A percentile compares a stretch with the other conserved stretches of the same genome.
Conservation (phyloP, 2,329 filamentous ascomycete species). For the Orbilia blumenaviensis region DNA sequence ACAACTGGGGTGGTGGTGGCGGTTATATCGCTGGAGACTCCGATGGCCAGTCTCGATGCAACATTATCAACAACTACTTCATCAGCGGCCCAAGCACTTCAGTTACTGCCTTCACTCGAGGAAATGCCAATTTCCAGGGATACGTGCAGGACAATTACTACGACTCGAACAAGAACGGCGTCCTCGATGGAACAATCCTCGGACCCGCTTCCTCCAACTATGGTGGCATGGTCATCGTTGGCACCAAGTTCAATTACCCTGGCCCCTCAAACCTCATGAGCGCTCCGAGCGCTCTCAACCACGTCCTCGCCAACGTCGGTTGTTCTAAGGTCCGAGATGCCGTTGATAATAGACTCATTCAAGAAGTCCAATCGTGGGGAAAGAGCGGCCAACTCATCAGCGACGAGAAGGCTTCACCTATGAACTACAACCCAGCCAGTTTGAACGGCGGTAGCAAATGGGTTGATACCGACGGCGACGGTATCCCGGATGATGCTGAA, state of each 20-base stretch:
- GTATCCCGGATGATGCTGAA: conserved; percentile 66
- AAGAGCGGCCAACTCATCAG: conserved; percentile 64
- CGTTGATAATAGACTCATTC: conserved; percentile 62
- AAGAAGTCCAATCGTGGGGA: conserved; percentile 64
- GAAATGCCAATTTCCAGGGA: conserved; percentile 67
- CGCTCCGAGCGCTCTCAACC: conserved; percentile 62
- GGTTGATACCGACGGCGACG: conserved; percentile 65
- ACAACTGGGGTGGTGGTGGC: conserved; percentile 68
- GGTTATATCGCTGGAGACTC: conserved; percentile 68
- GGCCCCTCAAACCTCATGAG: conserved; percentile 61
- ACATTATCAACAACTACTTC: conserved; percentile 69
- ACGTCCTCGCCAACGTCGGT: conserved; percentile 62
- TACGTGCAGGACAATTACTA: conserved; percentile 67
- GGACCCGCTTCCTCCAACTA: conserved; percentile 62
- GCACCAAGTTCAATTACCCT: conserved; percentile 63
- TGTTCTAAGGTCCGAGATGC: conserved; percentile 63
- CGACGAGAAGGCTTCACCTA: conserved; percentile 62
- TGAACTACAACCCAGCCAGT: conserved; percentile 61
- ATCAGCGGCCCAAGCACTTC: conserved; percentile 67
- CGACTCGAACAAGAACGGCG: conserved; percentile 65
- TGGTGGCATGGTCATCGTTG: conserved; percentile 64
- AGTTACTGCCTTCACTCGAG: conserved; percentile 66
- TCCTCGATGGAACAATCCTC: conserved; percentile 64
- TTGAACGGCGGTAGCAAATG: conserved; percentile 61
- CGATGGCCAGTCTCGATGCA: conserved; percentile 63